Evolutionary conservation across 768 basidiomycete species (phyloP), one percentile per base, ranked within the genome.

Genomic region (Suillus fuscotomentosus): DNA sequence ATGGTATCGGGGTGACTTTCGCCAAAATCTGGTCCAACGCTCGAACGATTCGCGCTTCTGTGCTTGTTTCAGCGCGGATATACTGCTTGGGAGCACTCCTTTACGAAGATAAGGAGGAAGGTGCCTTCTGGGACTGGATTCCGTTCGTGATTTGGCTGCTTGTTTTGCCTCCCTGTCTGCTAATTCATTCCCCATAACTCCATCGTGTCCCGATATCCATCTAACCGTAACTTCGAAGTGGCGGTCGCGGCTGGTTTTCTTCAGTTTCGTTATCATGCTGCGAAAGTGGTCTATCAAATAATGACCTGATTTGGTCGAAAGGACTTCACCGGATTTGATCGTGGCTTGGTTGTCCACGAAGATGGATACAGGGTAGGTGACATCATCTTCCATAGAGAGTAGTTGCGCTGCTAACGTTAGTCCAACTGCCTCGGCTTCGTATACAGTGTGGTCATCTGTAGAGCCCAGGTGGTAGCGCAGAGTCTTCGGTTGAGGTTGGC

Each of bases 401-500:
- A 75, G 45, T 0, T 69, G 63, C 3, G 67, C 20, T 0, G 63
- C 75, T 5, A 73, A 24, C 0, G 60, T 39, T 4, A 65, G 59
- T 0, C 72, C 72, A 0, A 73, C 65, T 1, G 66, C 65, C 38
- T 77, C 75, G 0, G 67, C 70, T 36, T 75, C 71, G 34, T 66
- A 74, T 0, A 73, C 72, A 0, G 70, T 72, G 57, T 77, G 74
- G 2, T 70, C 20, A 3, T 27, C 5, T 0, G 5, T 39, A 0
- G 17, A 5, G 0, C 71, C 69, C 4, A 75, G 63, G 3, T 66
- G 43, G 7, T 60, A 43, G 6, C 61, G n/a, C 5, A 69, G 2
- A 0, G 57, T 14, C 0, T 24, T 6, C 55, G n/a, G 38, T 39
- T 64, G 6, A 69, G 34, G 27, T 24, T 22, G 9, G 0, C n/a